Evolutionary conservation across 805 yeast species (phyloP), one percentile per base, ranked within the genome.

Genomic region (Starmerella etchellsii): DNA sequence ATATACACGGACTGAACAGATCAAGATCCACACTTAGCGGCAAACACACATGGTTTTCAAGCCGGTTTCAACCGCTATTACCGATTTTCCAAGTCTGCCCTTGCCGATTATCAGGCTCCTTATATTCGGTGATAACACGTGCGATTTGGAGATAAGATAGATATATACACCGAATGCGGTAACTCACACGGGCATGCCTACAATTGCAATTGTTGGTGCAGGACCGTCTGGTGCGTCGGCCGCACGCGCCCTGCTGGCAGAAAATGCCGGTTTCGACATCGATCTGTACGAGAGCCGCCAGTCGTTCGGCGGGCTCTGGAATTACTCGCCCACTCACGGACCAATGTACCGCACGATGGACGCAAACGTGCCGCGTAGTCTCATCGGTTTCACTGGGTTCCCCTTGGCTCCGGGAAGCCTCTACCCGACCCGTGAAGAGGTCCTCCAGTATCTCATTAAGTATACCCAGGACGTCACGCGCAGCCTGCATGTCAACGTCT

Each of bases 181-280:
- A n/a, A n/a, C n/a, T n/a, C n/a, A n/a, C n/a, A n/a, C n/a, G n/a
- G n/a, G n/a, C n/a, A 3, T 5, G 3, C n/a, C n/a, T n/a, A n/a
- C n/a, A 30, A 63, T 80, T 4, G 83, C 83, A 0, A 71, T 81
- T 11, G 66, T 81, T 22, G 94, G 94, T 1, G 84, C 73, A 2
- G 94, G 93, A 0, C 87, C 88, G 0, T 68, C 73, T 31, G 93
- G 88, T 0, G 59, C 77, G n/a, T 81, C 77, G 0, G 62, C 71
- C 3, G 74, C 81, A 0, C 73, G 76, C 44, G 81, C 84, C 0
- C 61, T 82, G 9, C 50, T 70, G 5, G 69, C 65, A 4, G 85
- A 46, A 36, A 15, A 39, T 13, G 38, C 79, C 48, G 48, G 47
- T 1, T 68, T 70, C 48, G 60, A 65, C 24, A 64, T 81, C 34